Conservation (phyloP, 2,329 filamentous ascomycete genomes). For the Neofusicoccum umdonicola region DNA sequence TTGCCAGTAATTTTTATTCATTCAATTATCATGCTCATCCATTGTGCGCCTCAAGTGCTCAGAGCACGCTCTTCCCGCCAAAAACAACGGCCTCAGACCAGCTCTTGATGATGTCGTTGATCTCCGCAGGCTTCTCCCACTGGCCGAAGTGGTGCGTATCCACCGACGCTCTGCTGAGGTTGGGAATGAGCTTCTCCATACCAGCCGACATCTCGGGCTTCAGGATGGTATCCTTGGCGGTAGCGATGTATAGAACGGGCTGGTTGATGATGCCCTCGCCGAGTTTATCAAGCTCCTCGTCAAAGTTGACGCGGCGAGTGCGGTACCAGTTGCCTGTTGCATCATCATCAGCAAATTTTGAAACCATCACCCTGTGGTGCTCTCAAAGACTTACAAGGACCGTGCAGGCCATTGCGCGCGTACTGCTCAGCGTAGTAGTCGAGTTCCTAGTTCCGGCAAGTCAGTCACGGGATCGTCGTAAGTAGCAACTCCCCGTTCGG, state of each 20-base stretch:
- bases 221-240: slow-evolving; percentile 68
- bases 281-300: slow-evolving; percentile 62
- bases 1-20: not conserved
- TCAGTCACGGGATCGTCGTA: not conserved
- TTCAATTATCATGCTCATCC: not conserved
- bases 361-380: not conserved
- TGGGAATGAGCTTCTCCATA: slow-evolving; percentile 68
- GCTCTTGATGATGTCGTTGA: slow-evolving; percentile 65
- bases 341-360: not conserved
- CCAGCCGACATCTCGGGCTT: slow-evolving; percentile 66
- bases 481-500: too few relatives aligned
- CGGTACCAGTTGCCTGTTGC: slow-evolving; percentile 81
- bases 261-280: slow-evolving; percentile 34
- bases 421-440: slow-evolving; percentile 76
- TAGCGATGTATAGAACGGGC: slow-evolving; percentile 71
- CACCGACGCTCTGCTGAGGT: slow-evolving; percentile 65
- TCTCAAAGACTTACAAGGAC: slow-evolving; percentile 49
- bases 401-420: slow-evolving; percentile 68
- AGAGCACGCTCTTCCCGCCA: slow-evolving; percentile 47
- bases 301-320: slow-evolving; percentile 66
- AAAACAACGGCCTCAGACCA: slow-evolving; percentile 64
- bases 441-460: slow-evolving; percentile 51
- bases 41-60: slow-evolving; percentile 16
- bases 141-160: slow-evolving; percentile 78
- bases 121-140: slow-evolving; percentile 66